Evolutionary conservation across 2,329 filamentous ascomycete species (phyloP).

Genomic region (Penicillium sp.): DNA sequence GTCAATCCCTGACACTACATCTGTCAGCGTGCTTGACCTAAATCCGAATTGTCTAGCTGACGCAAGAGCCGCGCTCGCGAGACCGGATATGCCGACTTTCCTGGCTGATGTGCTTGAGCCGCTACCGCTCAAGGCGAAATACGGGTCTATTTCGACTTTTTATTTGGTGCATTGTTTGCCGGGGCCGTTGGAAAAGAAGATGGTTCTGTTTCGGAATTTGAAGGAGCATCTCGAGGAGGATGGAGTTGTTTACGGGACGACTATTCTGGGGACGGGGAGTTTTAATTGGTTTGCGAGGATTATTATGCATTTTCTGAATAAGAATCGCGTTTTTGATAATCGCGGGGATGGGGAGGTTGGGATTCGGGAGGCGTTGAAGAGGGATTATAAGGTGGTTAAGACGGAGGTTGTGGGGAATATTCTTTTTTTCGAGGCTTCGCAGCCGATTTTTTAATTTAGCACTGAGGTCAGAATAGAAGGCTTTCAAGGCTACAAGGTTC

Average conservation of each 20-base stretch:
- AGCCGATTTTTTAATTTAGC: background rate
- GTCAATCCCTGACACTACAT: background rate
- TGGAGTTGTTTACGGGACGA: background rate
- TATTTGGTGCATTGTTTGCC: background rate
- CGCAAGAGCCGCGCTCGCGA: background rate
- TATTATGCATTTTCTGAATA: background rate
- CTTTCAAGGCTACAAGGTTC: too few relatives aligned
- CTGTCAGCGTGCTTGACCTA: background rate
- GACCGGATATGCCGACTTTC: background rate
- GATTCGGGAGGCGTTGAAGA: background rate
- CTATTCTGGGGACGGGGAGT: background rate
- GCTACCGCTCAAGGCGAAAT: background rate
- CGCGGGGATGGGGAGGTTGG: background rate
- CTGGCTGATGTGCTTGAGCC: background rate
- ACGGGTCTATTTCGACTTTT: constrained; percentile 1
- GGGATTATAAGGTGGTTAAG: background rate
- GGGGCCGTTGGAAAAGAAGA: constrained; percentile 3
- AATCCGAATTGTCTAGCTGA: background rate
- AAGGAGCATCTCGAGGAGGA: background rate
- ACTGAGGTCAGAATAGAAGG: too few relatives aligned
- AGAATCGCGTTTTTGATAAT: background rate
- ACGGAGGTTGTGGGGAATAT: background rate
- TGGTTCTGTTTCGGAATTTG: background rate
- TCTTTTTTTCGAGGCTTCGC: background rate
- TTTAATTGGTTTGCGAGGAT: background rate